Evolutionary conservation across 805 yeast genomes (phyloP).

Genomic region (Babjeviella inositovora): DNA sequence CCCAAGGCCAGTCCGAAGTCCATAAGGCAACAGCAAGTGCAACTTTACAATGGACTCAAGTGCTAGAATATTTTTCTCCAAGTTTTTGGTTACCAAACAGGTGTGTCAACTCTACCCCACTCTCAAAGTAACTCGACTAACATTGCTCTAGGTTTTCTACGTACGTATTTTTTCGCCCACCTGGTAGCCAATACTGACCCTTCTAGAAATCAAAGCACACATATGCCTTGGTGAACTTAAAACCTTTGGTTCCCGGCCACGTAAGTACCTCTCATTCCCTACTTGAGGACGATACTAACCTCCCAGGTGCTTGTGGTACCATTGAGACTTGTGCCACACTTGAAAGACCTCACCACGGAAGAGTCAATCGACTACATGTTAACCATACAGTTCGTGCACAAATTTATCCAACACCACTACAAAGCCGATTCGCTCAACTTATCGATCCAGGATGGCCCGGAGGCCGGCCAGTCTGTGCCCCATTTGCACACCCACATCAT

Average conservation of each 20-base stretch:
- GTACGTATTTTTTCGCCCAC: slow-evolving; percentile 1
- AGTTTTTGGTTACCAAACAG: slow-evolving; percentile 38
- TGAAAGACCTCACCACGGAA: slow-evolving; percentile 54
- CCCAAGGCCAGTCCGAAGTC: no score
- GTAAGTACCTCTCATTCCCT: slow-evolving; percentile 10
- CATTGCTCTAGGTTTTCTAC: slow-evolving; percentile 5
- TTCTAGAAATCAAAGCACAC: slow-evolving; percentile 44
- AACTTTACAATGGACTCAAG: no score
- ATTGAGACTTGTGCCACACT: slow-evolving; percentile 42
- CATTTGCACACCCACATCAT: slow-evolving; percentile 90
- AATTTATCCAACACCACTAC: slow-evolving; percentile 48
- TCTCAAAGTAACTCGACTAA: slow-evolving; percentile 1
- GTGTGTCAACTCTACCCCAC: slow-evolving; percentile 11
- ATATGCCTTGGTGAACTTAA: slow-evolving; percentile 79
- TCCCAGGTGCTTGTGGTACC: slow-evolving; percentile 61
- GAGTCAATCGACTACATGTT: slow-evolving; percentile 69
- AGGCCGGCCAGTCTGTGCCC: slow-evolving; percentile 93
- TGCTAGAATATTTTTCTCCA: slow-evolving; percentile 29
- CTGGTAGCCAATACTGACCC: slow-evolving; percentile 1
- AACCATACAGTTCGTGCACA: slow-evolving; percentile 57
- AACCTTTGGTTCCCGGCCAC: slow-evolving; percentile 92
- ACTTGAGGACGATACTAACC: neutral
- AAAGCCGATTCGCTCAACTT: slow-evolving; percentile 76
- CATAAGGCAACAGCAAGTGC: no score
- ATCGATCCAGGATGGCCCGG: slow-evolving; percentile 93